Conservation (phyloP, 2,329 filamentous ascomycete species). For the Verticillium klebahnii region DNA sequence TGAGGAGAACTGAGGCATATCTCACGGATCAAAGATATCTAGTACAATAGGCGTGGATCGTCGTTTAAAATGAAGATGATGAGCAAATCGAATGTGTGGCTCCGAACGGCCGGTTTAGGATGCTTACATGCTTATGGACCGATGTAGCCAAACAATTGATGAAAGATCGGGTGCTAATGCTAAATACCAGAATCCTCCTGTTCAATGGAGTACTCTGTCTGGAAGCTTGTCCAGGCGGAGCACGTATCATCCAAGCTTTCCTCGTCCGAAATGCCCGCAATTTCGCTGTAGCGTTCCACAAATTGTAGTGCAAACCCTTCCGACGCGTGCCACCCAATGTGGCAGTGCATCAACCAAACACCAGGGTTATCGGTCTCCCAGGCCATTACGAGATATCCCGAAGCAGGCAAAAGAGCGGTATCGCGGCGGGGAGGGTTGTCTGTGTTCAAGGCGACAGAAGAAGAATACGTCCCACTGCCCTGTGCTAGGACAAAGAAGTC, state of each 20-base stretch:
- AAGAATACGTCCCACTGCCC: constrained; percentile 11
- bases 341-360: constrained; percentile 45
- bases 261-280: constrained; percentile 7
- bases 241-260: constrained; percentile 9
- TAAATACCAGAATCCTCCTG: constrained; percentile 18
- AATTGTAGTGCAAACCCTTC: constrained; percentile 19
- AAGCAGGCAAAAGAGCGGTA: constrained; percentile 39
- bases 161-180: not conserved
- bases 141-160: too few species aligned
- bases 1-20: constrained; percentile 5
- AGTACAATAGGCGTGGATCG: too few species aligned
- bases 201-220: constrained; percentile 7
- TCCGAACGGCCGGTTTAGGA: too few species aligned
- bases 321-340: constrained; percentile 39
- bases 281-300: constrained; percentile 15
- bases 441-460: constrained; percentile 8
- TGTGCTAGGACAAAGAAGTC: constrained; percentile 22
- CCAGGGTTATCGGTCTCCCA: constrained; percentile 46
- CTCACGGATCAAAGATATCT: not conserved
- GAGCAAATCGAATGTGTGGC: too few species aligned
- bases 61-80: too few species aligned
- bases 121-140: too few species aligned
- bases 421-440: constrained; percentile 48
- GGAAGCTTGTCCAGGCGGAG: constrained; percentile 10
- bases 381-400: constrained; percentile 44